Percentiles rank a stretch among this genome's conserved stretches.
Conservation (phyloP, 129 eudicot genomes). For the Pseudognaphalium luteoalbum region DNA sequence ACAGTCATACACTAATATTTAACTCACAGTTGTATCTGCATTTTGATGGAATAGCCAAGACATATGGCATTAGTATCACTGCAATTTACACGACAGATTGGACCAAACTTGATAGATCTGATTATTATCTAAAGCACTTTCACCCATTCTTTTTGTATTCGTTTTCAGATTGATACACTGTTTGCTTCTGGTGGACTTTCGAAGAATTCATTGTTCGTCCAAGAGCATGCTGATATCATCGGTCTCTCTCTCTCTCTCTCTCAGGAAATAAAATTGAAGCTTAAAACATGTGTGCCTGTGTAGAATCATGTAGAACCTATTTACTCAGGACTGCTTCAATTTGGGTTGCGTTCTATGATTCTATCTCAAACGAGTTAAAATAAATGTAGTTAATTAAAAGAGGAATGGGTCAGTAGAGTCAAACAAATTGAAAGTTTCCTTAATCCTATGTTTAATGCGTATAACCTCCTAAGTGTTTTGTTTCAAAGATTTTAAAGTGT, state of each 20-base stretch:
- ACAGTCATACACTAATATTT: neutral
- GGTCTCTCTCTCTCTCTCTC: constrained; percentile 62
- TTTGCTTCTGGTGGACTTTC: constrained; percentile 99
- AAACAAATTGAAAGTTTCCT: neutral
- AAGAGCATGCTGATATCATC: constrained; percentile 96
- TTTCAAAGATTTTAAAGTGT: too few species aligned
- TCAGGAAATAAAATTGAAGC: constrained; percentile 1
- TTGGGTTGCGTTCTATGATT: neutral
- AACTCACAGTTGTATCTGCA: neutral
- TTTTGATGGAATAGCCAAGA: neutral
- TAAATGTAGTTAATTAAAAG: neutral
- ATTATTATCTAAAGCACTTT: constrained; percentile 1
- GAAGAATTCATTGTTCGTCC: constrained; percentile 80
- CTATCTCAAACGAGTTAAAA: neutral
- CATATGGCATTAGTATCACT: neutral
- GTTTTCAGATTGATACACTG: constrained; percentile 76
- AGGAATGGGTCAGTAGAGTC: neutral
- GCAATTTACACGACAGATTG: neutral
- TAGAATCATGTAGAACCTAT: neutral
- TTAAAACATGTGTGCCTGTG: neutral
- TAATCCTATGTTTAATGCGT: neutral
- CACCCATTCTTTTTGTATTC: constrained; percentile 9
- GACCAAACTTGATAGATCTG: neutral
- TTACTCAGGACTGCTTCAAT: neutral
- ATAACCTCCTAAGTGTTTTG: too few species aligned